These are phyloP conservation scores for Rubia yunnanensis DNA, from an alignment of 257 asterid genomes.

Conservation along the genomic window DNA sequence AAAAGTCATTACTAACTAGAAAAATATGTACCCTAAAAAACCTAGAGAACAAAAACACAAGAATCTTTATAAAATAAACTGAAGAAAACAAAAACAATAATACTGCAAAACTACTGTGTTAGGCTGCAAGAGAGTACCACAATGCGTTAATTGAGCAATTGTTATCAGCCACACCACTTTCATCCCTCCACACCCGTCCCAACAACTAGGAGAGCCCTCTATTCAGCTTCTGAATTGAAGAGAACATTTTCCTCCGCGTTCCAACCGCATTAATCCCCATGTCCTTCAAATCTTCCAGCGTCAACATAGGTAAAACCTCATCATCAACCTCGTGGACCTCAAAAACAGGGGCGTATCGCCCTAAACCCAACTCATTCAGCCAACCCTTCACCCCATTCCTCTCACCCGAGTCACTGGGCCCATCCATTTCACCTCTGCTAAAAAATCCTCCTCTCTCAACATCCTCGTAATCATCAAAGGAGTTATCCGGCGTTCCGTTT, in stretches of 20 bases:
- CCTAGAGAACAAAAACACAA: constrained; percentile 4
- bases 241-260: constrained; percentile 63
- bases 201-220: constrained; percentile 49
- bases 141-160: constrained; percentile 2
- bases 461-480: constrained; percentile 33
- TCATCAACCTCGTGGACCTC: constrained; percentile 83
- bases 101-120: constrained; percentile 11
- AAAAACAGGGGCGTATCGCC: constrained; percentile 56
- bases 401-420: constrained; percentile 31
- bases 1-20: constrained; percentile 17
- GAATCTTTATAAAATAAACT: neutral
- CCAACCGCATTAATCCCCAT: constrained; percentile 85
- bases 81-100: neutral
- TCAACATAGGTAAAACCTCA: constrained; percentile 64
- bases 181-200: neutral
- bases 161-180: constrained; percentile 2
- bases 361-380: constrained; percentile 65
- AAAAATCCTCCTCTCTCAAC: constrained; percentile 36
- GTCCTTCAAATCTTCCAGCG: constrained; percentile 80
- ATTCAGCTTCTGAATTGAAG: constrained; percentile 50
- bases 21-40: constrained; percentile 11
- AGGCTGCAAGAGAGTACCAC: constrained; percentile 17
- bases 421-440: constrained; percentile 44
- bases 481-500: constrained; percentile 46
- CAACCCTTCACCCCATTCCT: constrained; percentile 58